Base-by-base conservation (phyloP, 176 grass and related monocot genomes). In the Musa itinerans region DNA sequence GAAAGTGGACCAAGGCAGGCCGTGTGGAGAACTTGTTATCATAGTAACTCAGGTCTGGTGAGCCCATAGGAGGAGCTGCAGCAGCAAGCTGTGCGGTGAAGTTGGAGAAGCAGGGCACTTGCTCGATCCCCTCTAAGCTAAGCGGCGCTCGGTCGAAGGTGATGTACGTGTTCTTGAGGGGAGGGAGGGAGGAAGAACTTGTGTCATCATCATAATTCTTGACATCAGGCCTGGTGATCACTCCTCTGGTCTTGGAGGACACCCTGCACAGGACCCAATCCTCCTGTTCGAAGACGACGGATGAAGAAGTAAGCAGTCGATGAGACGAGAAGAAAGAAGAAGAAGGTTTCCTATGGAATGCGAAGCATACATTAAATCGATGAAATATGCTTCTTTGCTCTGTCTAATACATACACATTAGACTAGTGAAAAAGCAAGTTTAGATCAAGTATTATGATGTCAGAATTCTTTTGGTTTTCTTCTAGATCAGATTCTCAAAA, bases 241-340 rank as follows among this genome's bases (percentile, higher is more conserved):
- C 52, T 24, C 16, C 62, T 75, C 75, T 82, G 26, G 63, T 79
- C 62, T 86, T 86, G 53, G 69, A 53, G 75, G 82, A 69, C 20
- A 86, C 80, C 72, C 70, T 79, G 53, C 84, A 86, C 56, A 86
- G 77, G 9, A 86, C 84, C 84, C 84, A 86, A 53, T 86, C 84
- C 74, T 79, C 80, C 84, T 86, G 79, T 64, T 78, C 51, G n/a
- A 43, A 68, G 51, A 25, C 34, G 43, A 22, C 27, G 13, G 21
- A 64, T 11, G 34, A 2, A 74, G 19, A n/a, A n/a, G 50, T n/a
- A 21, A 34, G 20, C 16, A n/a, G 8, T 51, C 22, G n/a, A 10
- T 64, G 17, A 17, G n/a, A 17, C 22, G 22, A 22, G 17, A 64
- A 20, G n/a, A 64, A 17, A 11, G n/a, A 10, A 64, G 61, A 63